phyloP scores from a whole-genome alignment of 2,329 filamentous ascomycete genomes.

The Arthrocladium fulminans region DNA sequence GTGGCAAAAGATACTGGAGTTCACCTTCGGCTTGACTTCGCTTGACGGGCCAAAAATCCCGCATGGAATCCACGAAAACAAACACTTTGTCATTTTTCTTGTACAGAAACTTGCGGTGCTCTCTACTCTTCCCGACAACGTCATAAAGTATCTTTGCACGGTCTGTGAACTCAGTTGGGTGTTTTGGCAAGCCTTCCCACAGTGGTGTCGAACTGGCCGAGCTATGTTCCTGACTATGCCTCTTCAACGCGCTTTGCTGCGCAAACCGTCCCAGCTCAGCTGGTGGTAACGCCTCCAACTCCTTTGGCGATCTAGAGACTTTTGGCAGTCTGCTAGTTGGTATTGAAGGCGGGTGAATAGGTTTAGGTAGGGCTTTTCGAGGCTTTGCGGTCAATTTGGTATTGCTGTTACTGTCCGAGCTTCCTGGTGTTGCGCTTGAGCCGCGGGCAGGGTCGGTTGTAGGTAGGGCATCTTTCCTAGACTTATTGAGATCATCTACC shows the following conservation, averaged over 20 bases:
- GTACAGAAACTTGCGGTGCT: not conserved
- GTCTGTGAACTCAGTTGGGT: not conserved
- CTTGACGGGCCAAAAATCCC: conserved; percentile 3
- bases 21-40: not conserved
- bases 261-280: not conserved
- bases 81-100: not conserved
- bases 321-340: not conserved
- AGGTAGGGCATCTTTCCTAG: not conserved
- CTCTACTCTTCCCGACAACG: not conserved
- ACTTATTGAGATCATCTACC: not conserved
- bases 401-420: not conserved
- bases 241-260: not conserved
- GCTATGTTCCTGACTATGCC: not conserved
- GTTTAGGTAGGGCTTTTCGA: not conserved
- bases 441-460: not conserved
- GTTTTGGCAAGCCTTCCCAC: not conserved
- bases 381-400: not conserved
- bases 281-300: not conserved
- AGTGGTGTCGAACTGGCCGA: not conserved
- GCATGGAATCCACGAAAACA: not conserved
- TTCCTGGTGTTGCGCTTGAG: not conserved
- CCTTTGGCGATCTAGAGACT: not conserved
- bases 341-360: not conserved
- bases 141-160: not conserved
- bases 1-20: not conserved